phyloP scores from a whole-genome alignment of 257 asterid species.

The Buddleja alternifolia region DNA sequence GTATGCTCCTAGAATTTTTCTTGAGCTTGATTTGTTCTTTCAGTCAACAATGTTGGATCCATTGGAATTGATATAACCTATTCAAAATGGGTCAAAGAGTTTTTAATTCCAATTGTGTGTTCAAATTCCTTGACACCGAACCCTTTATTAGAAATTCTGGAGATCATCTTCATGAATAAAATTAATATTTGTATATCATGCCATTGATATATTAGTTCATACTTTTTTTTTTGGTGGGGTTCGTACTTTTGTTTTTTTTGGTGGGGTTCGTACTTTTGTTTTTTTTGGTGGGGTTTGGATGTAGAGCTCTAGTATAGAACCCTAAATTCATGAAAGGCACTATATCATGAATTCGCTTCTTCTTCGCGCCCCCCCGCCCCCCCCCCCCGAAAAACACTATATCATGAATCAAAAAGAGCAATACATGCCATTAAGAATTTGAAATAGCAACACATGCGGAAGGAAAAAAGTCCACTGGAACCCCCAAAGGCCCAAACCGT shows the following conservation, averaged over 20 bases:
- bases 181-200: background rate
- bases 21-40: background rate
- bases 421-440: conserved; percentile 2
- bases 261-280: too few relatives aligned
- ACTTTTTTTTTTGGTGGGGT: too few relatives aligned
- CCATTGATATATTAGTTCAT: background rate
- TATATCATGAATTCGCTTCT: too few relatives aligned
- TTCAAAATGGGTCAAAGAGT: background rate
- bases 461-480: conserved; percentile 16
- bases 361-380: too few relatives aligned
- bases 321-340: too few relatives aligned
- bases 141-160: background rate
- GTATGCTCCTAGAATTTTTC: background rate
- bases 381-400: too few relatives aligned
- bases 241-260: too few relatives aligned
- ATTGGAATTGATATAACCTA: too few relatives aligned
- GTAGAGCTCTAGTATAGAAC: too few relatives aligned
- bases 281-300: background rate
- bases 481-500: background rate
- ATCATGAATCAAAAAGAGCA: too few relatives aligned
- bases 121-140: background rate
- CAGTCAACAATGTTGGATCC: too few relatives aligned
- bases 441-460: conserved; percentile 39
- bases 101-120: background rate
- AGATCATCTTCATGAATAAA: too few relatives aligned